phyloP scores from a whole-genome alignment of 2,329 filamentous ascomycete genomes.

The Fusarium sambucinum region DNA sequence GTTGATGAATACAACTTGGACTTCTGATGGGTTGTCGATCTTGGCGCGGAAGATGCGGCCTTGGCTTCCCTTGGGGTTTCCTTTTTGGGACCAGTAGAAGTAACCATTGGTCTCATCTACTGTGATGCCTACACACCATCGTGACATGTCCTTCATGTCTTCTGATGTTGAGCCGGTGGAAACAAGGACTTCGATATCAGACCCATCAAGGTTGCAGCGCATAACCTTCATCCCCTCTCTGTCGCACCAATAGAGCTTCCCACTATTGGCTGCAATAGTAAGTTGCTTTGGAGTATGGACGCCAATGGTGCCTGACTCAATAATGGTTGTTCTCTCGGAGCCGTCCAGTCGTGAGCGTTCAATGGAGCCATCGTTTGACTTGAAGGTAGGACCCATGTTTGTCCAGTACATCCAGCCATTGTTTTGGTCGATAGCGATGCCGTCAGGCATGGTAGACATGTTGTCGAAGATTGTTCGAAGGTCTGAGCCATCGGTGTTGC shows the following conservation, averaged over 20 bases:
- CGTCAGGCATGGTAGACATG: slow-evolving; percentile 12
- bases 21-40: not conserved
- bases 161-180: not conserved
- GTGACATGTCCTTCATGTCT: not conserved
- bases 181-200: not conserved
- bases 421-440: slow-evolving; percentile 1
- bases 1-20: not conserved
- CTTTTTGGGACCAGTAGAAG: slow-evolving; percentile 19
- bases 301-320: not conserved
- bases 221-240: slow-evolving; percentile 23
- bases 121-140: not conserved
- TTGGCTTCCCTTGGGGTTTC: not conserved
- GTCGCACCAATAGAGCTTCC: slow-evolving; percentile 19
- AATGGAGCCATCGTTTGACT: slow-evolving; percentile 13
- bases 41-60: not conserved
- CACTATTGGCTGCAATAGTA: not conserved
- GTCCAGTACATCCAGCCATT: slow-evolving; percentile 11
- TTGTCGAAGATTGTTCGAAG: not conserved
- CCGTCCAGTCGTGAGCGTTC: slow-evolving; percentile 4
- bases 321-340: not conserved
- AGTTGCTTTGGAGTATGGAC: slow-evolving; percentile 1
- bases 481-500: slow-evolving; percentile 2
- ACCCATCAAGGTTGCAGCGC: slow-evolving; percentile 1
- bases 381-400: slow-evolving; percentile 12
- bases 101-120: not conserved